Percentiles rank a stretch among this genome's conserved stretches.
These are phyloP conservation scores for Crithidia bombi DNA, from an alignment of 208 protist species.

Conservation along the genomic window DNA sequence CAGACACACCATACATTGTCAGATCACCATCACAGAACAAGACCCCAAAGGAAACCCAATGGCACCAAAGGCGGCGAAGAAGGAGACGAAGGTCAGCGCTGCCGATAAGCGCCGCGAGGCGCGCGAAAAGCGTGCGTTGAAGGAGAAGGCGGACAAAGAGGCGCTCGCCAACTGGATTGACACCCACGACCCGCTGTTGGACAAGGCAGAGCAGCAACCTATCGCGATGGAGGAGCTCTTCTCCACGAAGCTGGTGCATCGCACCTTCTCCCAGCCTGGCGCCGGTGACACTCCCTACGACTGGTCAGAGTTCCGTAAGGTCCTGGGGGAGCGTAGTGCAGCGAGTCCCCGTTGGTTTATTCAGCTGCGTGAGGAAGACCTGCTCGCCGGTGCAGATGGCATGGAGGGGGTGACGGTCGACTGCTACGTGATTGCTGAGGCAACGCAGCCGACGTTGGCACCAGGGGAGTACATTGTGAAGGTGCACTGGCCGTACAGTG, in stretches of 20 bases:
- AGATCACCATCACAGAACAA: too few species aligned
- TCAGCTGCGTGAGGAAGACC: constrained; percentile 86
- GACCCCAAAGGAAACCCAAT: too few species aligned
- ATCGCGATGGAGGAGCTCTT: constrained; percentile 66
- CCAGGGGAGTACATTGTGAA: constrained; percentile 89
- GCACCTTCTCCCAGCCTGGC: constrained; percentile 47
- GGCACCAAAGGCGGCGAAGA: constrained; percentile 34
- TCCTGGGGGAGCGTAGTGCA: constrained; percentile 53
- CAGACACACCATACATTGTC: too few species aligned
- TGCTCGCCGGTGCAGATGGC: constrained; percentile 69
- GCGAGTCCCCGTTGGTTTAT: constrained; percentile 86
- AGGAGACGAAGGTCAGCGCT: constrained; percentile 27
- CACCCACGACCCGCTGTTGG: constrained; percentile 63
- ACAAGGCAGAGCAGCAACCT: constrained; percentile 37
- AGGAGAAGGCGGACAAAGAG: constrained; percentile 38
- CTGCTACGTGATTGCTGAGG: constrained; percentile 84
- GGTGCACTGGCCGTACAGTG: constrained; percentile 85
- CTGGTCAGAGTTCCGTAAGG: constrained; percentile 67
- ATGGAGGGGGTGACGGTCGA: constrained; percentile 85
- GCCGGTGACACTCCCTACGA: constrained; percentile 57
- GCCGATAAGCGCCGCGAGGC: constrained; percentile 28
- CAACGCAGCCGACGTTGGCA: constrained; percentile 63
- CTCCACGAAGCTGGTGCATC: constrained; percentile 51
- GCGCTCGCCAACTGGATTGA: constrained; percentile 59
- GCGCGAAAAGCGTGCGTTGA: constrained; percentile 29